phyloP scores from a whole-genome alignment of 73 alveolate species.

The Paramecium primaurelia region DNA sequence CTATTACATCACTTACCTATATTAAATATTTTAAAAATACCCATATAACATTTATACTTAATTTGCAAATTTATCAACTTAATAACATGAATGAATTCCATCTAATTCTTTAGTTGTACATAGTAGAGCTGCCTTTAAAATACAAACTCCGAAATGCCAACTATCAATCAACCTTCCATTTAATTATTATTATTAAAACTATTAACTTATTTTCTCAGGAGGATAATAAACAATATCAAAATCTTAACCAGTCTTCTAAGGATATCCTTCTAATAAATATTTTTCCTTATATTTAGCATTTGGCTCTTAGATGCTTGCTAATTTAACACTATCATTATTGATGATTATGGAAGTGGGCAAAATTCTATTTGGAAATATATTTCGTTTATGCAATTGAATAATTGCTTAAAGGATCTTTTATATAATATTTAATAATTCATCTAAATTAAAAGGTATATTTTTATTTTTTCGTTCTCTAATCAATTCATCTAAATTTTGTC shows the following conservation, averaged over 20 bases:
- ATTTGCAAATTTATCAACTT: neutral
- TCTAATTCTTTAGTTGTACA: neutral
- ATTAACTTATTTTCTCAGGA: neutral
- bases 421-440: neutral
- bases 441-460: neutral
- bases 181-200: neutral
- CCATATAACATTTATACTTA: neutral
- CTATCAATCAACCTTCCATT: neutral
- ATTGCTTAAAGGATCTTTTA: neutral
- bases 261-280: neutral
- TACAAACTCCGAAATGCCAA: constrained; percentile 27
- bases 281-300: neutral
- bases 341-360: neutral
- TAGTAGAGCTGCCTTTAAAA: neutral
- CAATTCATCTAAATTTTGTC: neutral
- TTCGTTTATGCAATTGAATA: neutral
- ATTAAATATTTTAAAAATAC: neutral
- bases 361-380: neutral
- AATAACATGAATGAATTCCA: neutral
- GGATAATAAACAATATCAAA: neutral
- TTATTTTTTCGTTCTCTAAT: neutral
- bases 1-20: constrained; percentile 29
- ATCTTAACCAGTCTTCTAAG: neutral
- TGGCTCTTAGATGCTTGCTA: constrained; percentile 7
- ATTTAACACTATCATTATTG: neutral